Conservation (phyloP, 1,284 basidiomycete species). For the Ganoderma resinaceum region DNA sequence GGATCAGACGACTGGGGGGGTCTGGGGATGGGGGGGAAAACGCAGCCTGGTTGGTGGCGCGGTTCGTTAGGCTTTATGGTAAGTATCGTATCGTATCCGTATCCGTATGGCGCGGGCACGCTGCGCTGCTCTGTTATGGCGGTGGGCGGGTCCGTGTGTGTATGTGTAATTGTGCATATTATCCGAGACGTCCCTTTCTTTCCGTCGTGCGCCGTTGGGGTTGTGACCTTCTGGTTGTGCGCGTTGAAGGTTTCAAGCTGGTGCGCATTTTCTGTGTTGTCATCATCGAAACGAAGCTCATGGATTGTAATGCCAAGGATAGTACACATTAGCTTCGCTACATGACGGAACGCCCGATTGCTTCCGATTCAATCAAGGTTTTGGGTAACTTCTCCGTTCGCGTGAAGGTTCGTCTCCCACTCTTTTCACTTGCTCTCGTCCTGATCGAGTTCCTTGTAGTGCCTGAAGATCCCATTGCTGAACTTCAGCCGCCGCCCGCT, state of each 20-base stretch:
- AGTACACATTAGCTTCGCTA: too few relatives aligned
- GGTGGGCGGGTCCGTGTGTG: neutral
- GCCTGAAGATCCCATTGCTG: conserved; percentile 51
- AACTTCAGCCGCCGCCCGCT: conserved; percentile 48
- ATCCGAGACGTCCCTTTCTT: neutral
- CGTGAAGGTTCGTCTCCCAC: neutral
- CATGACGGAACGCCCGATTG: too few relatives aligned
- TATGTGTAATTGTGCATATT: conserved; percentile 12
- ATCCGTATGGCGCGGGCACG: neutral
- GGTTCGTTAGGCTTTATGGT: neutral
- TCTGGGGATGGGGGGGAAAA: neutral
- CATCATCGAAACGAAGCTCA: too few relatives aligned
- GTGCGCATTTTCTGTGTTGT: neutral
- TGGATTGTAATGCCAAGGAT: too few relatives aligned
- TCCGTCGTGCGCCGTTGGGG: neutral
- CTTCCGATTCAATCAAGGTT: neutral
- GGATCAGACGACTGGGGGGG: neutral
- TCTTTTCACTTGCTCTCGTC: conserved; percentile 26
- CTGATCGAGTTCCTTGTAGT: conserved; percentile 55
- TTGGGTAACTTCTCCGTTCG: neutral
- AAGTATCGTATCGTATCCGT: neutral
- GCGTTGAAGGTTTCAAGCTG: too few relatives aligned
- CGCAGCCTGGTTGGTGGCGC: neutral
- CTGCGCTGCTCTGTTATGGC: neutral
- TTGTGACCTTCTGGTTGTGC: too few relatives aligned